A percentile compares a stretch with the other conserved stretches of the same genome.
Conservation (phyloP, 2,329 filamentous ascomycete species). For the Fusarium temperatum region DNA sequence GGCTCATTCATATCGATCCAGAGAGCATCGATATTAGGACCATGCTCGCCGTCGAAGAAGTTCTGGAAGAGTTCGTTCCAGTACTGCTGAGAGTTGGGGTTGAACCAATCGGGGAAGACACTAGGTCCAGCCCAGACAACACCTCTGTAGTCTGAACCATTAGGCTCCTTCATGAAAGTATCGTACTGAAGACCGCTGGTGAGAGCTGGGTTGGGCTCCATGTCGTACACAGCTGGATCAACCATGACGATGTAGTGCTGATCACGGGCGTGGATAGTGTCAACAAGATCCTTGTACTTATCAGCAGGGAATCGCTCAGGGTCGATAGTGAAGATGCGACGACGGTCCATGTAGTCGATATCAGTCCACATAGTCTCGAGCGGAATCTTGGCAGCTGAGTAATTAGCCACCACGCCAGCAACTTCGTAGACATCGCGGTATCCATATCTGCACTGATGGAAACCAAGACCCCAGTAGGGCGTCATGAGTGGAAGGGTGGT, state of each 20-base stretch:
- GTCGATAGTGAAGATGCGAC: conserved; percentile 66
- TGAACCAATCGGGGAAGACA: conserved; percentile 81
- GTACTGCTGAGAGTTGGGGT: conserved; percentile 67
- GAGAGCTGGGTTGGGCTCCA: conserved; percentile 49
- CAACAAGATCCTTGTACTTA: conserved; percentile 71
- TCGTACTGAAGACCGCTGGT: conserved; percentile 53
- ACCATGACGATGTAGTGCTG: conserved; percentile 83
- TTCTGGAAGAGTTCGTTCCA: conserved; percentile 73
- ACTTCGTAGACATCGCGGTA: conserved; percentile 72
- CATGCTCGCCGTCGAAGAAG: conserved; percentile 71
- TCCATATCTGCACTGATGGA: conserved; percentile 71
- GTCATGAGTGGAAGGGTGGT: conserved; percentile 67
- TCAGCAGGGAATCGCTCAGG: conserved; percentile 68
- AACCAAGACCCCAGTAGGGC: conserved; percentile 71
- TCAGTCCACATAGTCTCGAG: conserved; percentile 64
- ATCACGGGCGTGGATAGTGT: conserved; percentile 70
- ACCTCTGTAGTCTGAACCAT: conserved; percentile 66
- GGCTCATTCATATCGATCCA: conserved; percentile 75
- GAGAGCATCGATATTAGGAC: conserved; percentile 78
- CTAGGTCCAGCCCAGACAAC: conserved; percentile 81
- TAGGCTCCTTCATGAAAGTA: conserved; percentile 58
- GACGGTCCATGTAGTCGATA: conserved; percentile 51
- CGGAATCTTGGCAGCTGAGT: conserved; percentile 70
- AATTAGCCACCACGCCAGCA: conserved; percentile 74
- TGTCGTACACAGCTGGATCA: conserved; percentile 72